phyloP scores from a whole-genome alignment of 2,329 filamentous ascomycete species.

The Phoma sp. region DNA sequence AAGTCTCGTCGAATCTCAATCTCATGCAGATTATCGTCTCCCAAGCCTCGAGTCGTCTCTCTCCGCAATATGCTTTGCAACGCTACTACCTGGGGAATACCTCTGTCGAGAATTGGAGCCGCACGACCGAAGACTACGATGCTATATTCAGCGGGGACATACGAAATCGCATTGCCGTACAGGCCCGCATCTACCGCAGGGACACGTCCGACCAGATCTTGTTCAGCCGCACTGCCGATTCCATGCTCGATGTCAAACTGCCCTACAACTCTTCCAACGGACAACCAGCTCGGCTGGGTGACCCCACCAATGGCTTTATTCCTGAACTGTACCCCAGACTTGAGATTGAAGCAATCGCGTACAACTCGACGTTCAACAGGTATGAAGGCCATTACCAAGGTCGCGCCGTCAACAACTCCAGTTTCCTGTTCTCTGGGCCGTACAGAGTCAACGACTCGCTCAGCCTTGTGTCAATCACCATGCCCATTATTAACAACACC shows the following conservation, averaged over 20 bases:
- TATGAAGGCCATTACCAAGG: slow-evolving; percentile 55
- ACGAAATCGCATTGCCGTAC: slow-evolving; percentile 62
- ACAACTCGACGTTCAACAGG: slow-evolving; percentile 42
- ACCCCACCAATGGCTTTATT: slow-evolving; percentile 71
- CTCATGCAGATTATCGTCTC: slow-evolving; percentile 78
- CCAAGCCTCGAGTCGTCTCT: slow-evolving; percentile 71
- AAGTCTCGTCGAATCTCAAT: slow-evolving; percentile 79
- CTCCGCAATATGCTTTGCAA: slow-evolving; percentile 61
- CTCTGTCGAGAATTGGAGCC: slow-evolving; percentile 64
- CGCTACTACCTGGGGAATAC: slow-evolving; percentile 65
- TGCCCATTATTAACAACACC: slow-evolving; percentile 76
- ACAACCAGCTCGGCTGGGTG: slow-evolving; percentile 65
- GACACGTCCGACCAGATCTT: slow-evolving; percentile 63
- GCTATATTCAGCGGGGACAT: slow-evolving; percentile 72
- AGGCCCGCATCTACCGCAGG: slow-evolving; percentile 75
- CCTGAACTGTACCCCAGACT: slow-evolving; percentile 79
- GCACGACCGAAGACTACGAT: slow-evolving; percentile 69
- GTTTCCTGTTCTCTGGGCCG: slow-evolving; percentile 78
- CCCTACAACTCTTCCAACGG: slow-evolving; percentile 70
- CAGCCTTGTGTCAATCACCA: slow-evolving; percentile 80
- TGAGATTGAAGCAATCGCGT: slow-evolving; percentile 61
- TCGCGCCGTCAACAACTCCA: slow-evolving; percentile 53
- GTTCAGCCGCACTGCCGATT: slow-evolving; percentile 55
- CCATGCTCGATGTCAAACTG: slow-evolving; percentile 61
- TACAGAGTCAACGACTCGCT: slow-evolving; percentile 74